Evolutionary conservation across 1,284 basidiomycete species (phyloP).

Genomic region (Porogramme epimiltina): DNA sequence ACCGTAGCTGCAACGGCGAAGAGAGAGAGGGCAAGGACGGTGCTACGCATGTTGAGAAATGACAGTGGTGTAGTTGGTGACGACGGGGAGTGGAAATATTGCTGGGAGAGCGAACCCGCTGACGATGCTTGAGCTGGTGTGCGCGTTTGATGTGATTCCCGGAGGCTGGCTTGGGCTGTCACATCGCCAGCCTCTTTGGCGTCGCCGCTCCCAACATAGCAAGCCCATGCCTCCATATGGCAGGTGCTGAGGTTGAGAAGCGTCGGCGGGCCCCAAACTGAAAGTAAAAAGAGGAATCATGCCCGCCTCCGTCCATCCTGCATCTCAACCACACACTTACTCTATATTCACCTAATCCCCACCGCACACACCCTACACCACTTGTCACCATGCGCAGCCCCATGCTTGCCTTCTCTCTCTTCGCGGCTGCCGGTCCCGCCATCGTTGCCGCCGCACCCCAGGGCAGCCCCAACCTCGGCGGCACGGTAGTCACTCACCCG

Average conservation of each 20-base stretch:
- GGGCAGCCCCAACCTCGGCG: conserved; percentile 15
- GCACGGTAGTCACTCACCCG: conserved; percentile 3
- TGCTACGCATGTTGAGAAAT: background rate
- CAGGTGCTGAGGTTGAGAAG: conserved; percentile 23
- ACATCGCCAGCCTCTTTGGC: background rate
- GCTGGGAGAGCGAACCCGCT: too few species aligned
- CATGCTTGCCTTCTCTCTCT: conserved; percentile 30
- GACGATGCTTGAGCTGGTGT: too few species aligned
- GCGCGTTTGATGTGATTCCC: too few species aligned
- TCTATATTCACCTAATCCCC: conserved; percentile 12
- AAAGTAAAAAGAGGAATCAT: conserved; percentile 4
- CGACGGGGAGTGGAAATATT: background rate
- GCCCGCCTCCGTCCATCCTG: background rate
- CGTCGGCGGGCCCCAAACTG: conserved; percentile 19
- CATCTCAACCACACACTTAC: conserved; percentile 6
- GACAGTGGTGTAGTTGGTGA: background rate
- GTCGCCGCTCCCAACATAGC: conserved; percentile 2
- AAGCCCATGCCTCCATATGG: conserved; percentile 13
- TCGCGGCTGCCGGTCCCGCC: conserved; percentile 27
- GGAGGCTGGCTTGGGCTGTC: background rate
- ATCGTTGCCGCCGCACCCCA: conserved; percentile 26
- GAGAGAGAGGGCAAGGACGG: background rate
- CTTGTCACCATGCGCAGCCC: conserved; percentile 27
- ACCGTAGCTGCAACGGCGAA: background rate
- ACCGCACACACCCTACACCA: conserved; percentile 6